Evolutionary conservation across 129 eudicot species (phyloP).

Genomic region (Arctium lappa): DNA sequence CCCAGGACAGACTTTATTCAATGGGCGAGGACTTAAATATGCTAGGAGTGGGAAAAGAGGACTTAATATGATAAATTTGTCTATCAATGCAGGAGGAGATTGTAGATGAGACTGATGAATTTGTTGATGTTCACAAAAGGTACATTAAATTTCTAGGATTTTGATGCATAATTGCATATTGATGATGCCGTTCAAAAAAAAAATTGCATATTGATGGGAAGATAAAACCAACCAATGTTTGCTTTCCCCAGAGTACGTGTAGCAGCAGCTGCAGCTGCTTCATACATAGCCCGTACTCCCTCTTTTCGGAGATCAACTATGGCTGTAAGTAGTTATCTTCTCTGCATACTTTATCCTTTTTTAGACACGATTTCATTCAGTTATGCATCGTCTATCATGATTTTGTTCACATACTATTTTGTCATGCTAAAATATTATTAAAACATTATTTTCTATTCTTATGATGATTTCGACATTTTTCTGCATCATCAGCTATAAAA

Average conservation of each 20-base stretch:
- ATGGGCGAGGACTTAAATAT: too few species aligned
- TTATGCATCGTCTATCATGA: neutral
- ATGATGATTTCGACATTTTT: neutral
- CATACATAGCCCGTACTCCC: conserved; percentile 95
- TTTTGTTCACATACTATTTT: too few species aligned
- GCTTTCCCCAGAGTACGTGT: conserved; percentile 77
- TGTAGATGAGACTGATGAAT: conserved; percentile 97
- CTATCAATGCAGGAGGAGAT: conserved; percentile 81
- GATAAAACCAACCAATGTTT: neutral
- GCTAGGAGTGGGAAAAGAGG: neutral
- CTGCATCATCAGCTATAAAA: neutral
- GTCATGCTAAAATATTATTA: too few species aligned
- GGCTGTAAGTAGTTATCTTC: conserved; percentile 46
- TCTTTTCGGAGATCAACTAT: conserved; percentile 70
- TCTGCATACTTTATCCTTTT: conserved; percentile 3
- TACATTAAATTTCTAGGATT: conserved; percentile 2
- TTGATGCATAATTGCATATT: neutral
- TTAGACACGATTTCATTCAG: neutral
- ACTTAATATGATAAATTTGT: neutral
- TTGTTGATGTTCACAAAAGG: conserved; percentile 97
- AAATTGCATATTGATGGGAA: neutral
- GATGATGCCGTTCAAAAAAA: too few species aligned
- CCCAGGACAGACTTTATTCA: too few species aligned
- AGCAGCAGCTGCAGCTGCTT: conserved; percentile 97
- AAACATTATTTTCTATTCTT: too few species aligned